phyloP scores from a whole-genome alignment of 768 basidiomycete genomes.

The Phaeotremella skinneri region DNA sequence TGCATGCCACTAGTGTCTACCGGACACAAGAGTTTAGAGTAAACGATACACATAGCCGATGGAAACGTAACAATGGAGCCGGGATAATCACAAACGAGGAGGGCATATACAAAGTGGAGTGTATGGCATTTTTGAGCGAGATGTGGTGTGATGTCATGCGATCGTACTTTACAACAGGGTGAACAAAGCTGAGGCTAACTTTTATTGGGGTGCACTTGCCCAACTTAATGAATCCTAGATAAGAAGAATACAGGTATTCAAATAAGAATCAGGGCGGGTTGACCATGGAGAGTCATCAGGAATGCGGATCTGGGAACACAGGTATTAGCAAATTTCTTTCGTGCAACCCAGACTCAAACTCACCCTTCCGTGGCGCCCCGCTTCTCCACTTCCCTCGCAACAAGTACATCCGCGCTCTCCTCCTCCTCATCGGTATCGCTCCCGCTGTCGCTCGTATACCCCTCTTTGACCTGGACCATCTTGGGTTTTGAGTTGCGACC shows the following conservation, averaged over 20 bases:
- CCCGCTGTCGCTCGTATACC: slow-evolving; percentile 27
- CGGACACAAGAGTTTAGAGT: too few species aligned
- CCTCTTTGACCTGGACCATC: slow-evolving; percentile 26
- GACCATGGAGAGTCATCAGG: slow-evolving; percentile 47
- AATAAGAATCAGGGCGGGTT: slow-evolving; percentile 47
- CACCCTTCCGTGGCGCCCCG: slow-evolving; percentile 45
- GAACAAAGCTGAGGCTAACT: not conserved
- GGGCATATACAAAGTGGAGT: not conserved
- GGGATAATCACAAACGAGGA: not conserved
- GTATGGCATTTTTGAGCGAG: not conserved
- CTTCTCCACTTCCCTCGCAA: slow-evolving; percentile 35
- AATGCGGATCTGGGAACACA: slow-evolving; percentile 30
- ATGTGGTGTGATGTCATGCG: not conserved
- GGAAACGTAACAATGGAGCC: not conserved
- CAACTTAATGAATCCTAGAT: not conserved
- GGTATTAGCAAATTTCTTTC: not conserved
- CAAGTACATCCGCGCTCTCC: slow-evolving; percentile 38
- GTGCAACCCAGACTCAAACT: slow-evolving; percentile 14
- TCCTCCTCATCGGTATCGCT: slow-evolving; percentile 44
- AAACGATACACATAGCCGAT: too few species aligned
- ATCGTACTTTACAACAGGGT: not conserved
- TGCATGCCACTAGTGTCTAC: too few species aligned
- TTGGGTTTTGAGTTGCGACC: slow-evolving; percentile 10
- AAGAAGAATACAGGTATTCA: slow-evolving; percentile 10
- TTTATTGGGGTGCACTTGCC: not conserved